These are phyloP conservation scores for Suhomyces coccinellae DNA, from an alignment of 1,139 yeast genomes.

Conservation along the genomic window DNA sequence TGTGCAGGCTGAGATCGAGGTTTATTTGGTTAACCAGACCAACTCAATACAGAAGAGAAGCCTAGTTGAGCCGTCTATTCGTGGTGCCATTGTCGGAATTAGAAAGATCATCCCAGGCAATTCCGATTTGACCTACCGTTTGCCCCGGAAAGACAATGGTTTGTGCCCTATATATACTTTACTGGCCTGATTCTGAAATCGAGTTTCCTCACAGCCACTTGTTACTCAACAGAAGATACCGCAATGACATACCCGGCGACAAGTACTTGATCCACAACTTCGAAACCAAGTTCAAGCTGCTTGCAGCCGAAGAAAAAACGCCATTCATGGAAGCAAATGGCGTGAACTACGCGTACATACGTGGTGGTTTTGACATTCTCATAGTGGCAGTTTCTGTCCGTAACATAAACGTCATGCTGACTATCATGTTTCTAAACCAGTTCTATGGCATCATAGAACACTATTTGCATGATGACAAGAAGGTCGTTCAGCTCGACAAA, in stretches of 20 bases:
- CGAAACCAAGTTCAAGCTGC: conserved; percentile 25
- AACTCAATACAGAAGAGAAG: background rate
- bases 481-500: conserved; percentile 13
- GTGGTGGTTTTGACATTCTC: conserved; percentile 32
- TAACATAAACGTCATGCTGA: conserved; percentile 45
- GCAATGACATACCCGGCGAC: conserved; percentile 33
- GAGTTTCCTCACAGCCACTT: conserved; percentile 36
- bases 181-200: conserved; percentile 33
- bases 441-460: conserved; percentile 33
- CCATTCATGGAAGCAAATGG: conserved; percentile 36
- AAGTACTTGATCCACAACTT: conserved; percentile 27
- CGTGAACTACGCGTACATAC: conserved; percentile 32
- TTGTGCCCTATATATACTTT: conserved; percentile 39
- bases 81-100: background rate
- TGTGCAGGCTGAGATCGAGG: conserved; percentile 2
- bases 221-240: conserved; percentile 38
- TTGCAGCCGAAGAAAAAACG: conserved; percentile 25
- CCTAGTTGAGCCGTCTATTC: background rate
- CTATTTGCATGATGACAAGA: conserved; percentile 26
- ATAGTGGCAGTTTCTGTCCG: conserved; percentile 34
- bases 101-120: background rate
- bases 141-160: conserved; percentile 29
- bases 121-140: background rate
- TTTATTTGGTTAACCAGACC: background rate
- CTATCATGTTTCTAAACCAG: conserved; percentile 36